Base-by-base conservation (phyloP, 2,329 filamentous ascomycete species). In the Paecilomyces sp. region DNA sequence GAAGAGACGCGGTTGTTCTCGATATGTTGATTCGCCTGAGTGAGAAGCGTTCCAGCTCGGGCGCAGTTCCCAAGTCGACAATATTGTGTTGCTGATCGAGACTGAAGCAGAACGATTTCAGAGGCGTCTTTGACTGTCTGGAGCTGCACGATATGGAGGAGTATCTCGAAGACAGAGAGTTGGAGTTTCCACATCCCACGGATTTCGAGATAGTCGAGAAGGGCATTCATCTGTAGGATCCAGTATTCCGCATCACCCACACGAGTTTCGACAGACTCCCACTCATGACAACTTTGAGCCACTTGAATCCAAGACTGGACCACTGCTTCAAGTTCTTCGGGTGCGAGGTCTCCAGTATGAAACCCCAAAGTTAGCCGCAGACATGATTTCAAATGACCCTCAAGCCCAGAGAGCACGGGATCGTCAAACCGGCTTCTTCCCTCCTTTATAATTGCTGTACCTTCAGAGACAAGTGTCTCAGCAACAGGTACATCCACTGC, bases 41-140 rank as follows among this genome's bases (percentile, higher is more conserved):
- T 79, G 15, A 97, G 79, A 2, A 81, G 72, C 4, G 80, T 68
- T 6, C 79, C 80, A 54, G 86, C 84, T 66, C 83, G 84, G 52
- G 81, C 82, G 55, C 82, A 82, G 65, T 87, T 84, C 30, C 86
- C 87, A 61, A 88, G 77, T 4, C 80, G 77, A 52, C 85, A 76
- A 66, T 86, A 84, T 62, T 86, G 82, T 7, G 81, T 65, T 1
- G 80, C 82, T 6, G 87, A 72, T 13, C 76, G 73, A 63, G 74
- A 79, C 25, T 78, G 74, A 61, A 70, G 76, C 34, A 69, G 69
- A 52, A 80, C 75, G 25, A 76, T 72, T 59, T 74, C 74, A 2
- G 75, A 79, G 61, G 62, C 62, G 54, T 76, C 68, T 3, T 64
- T 61, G 3, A 65, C 63, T 22, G 73, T 69, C 54, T 77, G 75